Evolutionary conservation across 495 filamentous ascomycete species (phyloP).

Genomic region (Penicillium maclennaniae): DNA sequence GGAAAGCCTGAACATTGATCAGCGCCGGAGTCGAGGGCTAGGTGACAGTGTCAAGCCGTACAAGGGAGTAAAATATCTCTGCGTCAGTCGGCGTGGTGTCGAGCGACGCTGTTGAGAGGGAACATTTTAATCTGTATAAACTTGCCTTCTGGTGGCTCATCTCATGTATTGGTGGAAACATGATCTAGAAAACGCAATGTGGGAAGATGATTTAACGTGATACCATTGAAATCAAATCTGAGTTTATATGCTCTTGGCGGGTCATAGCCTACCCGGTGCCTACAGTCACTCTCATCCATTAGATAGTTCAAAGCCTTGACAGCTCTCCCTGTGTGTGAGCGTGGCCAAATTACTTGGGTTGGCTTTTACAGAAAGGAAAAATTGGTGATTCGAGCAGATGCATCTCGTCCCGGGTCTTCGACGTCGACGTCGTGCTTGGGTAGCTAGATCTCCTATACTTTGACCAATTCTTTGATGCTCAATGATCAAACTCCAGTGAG

Average conservation of each 20-base stretch:
- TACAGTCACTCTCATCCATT: background rate
- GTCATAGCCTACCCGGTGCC: no score
- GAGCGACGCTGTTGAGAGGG: conserved; percentile 51
- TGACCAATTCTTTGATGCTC: no score
- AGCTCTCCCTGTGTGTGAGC: no score
- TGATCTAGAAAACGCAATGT: background rate
- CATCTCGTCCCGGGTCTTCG: no score
- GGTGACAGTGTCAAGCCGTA: conserved; percentile 89
- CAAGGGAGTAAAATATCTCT: conserved; percentile 97
- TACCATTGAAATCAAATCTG: conserved; percentile 1
- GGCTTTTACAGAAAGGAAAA: no score
- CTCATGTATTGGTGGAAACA: background rate
- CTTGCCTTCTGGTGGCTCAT: background rate
- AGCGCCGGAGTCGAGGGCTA: conserved; percentile 79
- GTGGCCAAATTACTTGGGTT: no score
- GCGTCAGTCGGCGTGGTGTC: conserved; percentile 79
- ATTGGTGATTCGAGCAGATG: no score
- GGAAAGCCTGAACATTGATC: conserved; percentile 80
- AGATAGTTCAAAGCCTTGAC: no score
- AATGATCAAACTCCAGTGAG: no score
- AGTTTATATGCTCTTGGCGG: background rate
- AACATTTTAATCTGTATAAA: background rate
- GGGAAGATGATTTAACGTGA: conserved; percentile 1
- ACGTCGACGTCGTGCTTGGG: no score
- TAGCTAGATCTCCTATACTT: no score